These are phyloP conservation scores for Wallemia mellicola DNA, from an alignment of 1,284 basidiomycete genomes.

Conservation along the genomic window DNA sequence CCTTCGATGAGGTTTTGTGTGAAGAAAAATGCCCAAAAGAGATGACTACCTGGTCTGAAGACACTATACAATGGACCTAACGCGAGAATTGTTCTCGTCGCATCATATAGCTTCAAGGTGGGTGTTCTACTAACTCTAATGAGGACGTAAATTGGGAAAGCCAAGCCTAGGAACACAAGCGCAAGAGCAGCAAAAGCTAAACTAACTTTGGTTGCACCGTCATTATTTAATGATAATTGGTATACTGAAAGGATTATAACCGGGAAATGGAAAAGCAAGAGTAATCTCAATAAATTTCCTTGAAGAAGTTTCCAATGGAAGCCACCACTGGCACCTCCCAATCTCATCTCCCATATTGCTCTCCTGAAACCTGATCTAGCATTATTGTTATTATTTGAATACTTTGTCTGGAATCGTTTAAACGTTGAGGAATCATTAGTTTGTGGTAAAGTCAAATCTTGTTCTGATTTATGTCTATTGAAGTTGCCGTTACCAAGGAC, in stretches of 20 bases:
- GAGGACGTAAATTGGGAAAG: constrained; percentile 43
- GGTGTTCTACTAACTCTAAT: constrained; percentile 43
- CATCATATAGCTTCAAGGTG: constrained; percentile 74
- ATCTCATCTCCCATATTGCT: background rate
- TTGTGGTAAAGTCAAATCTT: background rate
- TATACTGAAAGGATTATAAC: constrained; percentile 71
- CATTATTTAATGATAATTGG: constrained; percentile 34
- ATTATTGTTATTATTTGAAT: background rate
- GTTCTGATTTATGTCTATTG: background rate
- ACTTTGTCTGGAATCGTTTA: background rate
- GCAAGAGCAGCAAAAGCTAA: constrained; percentile 40
- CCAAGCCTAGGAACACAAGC: constrained; percentile 45
- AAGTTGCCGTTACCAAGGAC: no score
- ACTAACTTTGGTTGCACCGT: constrained; percentile 24
- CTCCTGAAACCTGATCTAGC: background rate
- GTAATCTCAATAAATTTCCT: constrained; percentile 65
- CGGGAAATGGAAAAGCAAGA: constrained; percentile 76
- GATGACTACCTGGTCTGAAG: constrained; percentile 65
- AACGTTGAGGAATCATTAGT: background rate
- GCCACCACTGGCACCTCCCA: background rate
- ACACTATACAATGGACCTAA: constrained; percentile 87
- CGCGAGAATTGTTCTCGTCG: constrained; percentile 63
- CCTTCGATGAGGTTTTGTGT: constrained; percentile 48
- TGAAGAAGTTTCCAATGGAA: constrained; percentile 18
- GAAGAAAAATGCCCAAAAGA: constrained; percentile 56